Conservation (phyloP, 1,139 yeast species). For the Saccharomyces pastorianus region DNA sequence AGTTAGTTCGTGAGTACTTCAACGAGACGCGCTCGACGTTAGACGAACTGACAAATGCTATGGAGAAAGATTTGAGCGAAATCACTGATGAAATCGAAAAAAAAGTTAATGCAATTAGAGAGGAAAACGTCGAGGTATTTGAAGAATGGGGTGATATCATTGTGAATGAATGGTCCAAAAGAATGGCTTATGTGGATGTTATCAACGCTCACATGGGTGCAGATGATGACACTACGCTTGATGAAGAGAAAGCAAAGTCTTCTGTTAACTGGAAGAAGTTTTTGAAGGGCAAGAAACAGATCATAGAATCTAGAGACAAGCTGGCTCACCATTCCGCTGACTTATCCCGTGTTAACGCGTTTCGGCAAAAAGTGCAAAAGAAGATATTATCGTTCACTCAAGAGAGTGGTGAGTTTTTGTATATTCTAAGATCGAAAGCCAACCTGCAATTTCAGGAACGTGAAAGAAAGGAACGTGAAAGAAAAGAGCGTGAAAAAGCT, state of each 20-base stretch:
- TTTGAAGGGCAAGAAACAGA: slow-evolving; percentile 19
- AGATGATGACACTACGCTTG: slow-evolving; percentile 1
- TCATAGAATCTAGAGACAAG: slow-evolving; percentile 9
- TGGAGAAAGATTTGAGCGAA: slow-evolving; percentile 32
- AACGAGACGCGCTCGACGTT: slow-evolving; percentile 33
- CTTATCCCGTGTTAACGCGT: not conserved
- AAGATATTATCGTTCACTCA: not conserved
- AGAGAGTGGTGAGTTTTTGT: slow-evolving; percentile 66
- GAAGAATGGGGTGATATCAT: slow-evolving; percentile 65
- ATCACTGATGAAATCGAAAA: slow-evolving; percentile 36
- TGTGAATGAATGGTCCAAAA: slow-evolving; percentile 44
- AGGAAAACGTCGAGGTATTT: slow-evolving; percentile 52
- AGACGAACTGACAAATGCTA: slow-evolving; percentile 34
- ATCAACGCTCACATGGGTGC: slow-evolving; percentile 6
- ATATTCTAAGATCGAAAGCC: slow-evolving; percentile 70
- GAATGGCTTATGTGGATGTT: slow-evolving; percentile 30
- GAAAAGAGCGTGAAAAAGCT: not conserved
- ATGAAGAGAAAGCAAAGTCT: slow-evolving; percentile 8
- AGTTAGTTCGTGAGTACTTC: slow-evolving; percentile 2
- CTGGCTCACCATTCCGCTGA: not conserved
- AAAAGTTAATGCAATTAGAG: slow-evolving; percentile 41
- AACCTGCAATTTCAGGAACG: slow-evolving; percentile 72
- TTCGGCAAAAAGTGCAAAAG: not conserved
- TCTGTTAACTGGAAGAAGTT: slow-evolving; percentile 19
- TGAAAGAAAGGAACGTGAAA: slow-evolving; percentile 32